Base-by-base conservation (phyloP, 2,329 filamentous ascomycete species). In the Periglandula ipomoeae region DNA sequence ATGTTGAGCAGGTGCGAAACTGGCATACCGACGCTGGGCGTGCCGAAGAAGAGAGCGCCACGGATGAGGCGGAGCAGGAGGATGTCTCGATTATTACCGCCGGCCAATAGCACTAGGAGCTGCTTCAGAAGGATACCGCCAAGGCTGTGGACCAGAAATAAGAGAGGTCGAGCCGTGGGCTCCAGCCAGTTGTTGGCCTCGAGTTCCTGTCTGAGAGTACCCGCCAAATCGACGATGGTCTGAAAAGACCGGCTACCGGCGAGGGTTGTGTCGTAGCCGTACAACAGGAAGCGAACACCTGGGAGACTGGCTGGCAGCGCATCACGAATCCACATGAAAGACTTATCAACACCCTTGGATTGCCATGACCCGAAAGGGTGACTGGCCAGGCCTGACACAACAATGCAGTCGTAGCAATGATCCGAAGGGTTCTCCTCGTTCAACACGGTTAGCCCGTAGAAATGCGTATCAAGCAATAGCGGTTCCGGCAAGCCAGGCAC, bases 321-420 rank as follows among this genome's bases (percentile, higher is more conserved):
- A 15, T 53, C 51, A n/a, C 51, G 30, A n/a, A 53, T 45, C 51
- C 51, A 53, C 46, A 49, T 47, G 32, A 44, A 53, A 0, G 43
- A 49, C 11, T 53, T 51, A 15, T 53, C 39, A 0, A 17, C 15
- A 17, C 34, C 46, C 7, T 23, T 37, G 8, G 49, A 49, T 19
- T 51, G 49, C 51, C 51, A 53, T 10, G 51, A 51, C 20, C 49
- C 46, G 24, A 53, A 46, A 4, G 51, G 46, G n/a, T 53, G 51
- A 23, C 46, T 47, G 4, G 27, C 45, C 3, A 51, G 45, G 1
- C 51, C 51, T 1, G 51, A 53, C 5, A 53, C 35, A 22, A 48
- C 46, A 17, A 53, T 42, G 11, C 51, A 51, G 15, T n/a, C n/a
- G n/a, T n/a, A n/a, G n/a, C n/a, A n/a, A n/a, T n/a, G n/a, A n/a